A percentile compares a stretch with the other conserved stretches of the same genome.
Conservation (phyloP, 1,284 basidiomycete genomes). For the Rhodotorula glutinis region DNA sequence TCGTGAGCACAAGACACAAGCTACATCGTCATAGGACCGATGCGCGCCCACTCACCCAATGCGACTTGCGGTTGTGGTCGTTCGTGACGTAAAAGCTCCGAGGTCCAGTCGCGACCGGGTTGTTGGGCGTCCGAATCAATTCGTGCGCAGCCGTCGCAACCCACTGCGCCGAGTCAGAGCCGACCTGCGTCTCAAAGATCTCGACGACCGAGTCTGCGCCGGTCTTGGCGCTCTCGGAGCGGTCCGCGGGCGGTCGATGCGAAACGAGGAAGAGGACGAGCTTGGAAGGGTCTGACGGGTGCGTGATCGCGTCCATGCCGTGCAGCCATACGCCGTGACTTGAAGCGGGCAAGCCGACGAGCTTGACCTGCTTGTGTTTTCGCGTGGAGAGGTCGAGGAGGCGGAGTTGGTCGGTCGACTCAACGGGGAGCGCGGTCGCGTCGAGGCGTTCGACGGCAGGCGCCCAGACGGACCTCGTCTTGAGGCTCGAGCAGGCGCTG, state of each 20-base stretch:
- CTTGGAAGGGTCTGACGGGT: conserved; percentile 53
- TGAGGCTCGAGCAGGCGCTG: conserved; percentile 59
- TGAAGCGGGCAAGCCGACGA: conserved; percentile 16
- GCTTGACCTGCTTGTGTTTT: conserved; percentile 3
- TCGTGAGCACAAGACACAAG: neutral
- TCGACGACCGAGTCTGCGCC: conserved; percentile 71
- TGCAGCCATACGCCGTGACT: conserved; percentile 56
- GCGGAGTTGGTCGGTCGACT: conserved; percentile 60
- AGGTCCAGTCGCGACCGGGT: conserved; percentile 60
- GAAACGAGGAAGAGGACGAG: conserved; percentile 67
- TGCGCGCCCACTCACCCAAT: conserved; percentile 46
- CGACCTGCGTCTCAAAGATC: conserved; percentile 61
- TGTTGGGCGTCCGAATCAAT: conserved; percentile 65
- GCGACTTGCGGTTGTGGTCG: conserved; percentile 58
- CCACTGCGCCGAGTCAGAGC: conserved; percentile 55
- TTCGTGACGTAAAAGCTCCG: conserved; percentile 64
- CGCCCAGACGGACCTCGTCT: conserved; percentile 58
- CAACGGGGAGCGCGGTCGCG: conserved; percentile 33
- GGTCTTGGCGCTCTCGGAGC: conserved; percentile 49
- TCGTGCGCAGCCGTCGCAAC: conserved; percentile 60
- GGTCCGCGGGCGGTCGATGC: conserved; percentile 56
- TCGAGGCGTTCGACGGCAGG: conserved; percentile 53
- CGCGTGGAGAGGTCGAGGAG: conserved; percentile 53
- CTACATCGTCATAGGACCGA: neutral
- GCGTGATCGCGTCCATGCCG: conserved; percentile 68